Evolutionary conservation across 2,329 filamentous ascomycete species (phyloP).

Genomic region (Apiospora phragmitis): DNA sequence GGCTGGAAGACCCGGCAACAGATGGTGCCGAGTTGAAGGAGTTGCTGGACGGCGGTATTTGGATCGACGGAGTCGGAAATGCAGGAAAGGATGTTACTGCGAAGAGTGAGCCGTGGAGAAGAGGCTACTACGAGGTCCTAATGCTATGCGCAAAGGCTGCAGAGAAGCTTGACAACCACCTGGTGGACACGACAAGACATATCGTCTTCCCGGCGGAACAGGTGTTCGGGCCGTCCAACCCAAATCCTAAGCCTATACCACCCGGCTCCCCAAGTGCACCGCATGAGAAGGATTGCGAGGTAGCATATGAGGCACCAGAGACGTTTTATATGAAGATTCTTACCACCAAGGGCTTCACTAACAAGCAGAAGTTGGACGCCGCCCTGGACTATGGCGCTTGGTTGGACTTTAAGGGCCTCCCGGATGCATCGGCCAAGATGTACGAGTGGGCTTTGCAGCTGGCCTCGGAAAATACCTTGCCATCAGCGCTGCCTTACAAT

Average conservation of each 20-base stretch:
- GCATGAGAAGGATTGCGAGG: constrained; percentile 72
- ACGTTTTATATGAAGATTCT: constrained; percentile 80
- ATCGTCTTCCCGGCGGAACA: constrained; percentile 71
- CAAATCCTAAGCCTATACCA: constrained; percentile 71
- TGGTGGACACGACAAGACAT: constrained; percentile 66
- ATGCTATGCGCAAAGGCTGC: constrained; percentile 76
- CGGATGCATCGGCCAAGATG: constrained; percentile 67
- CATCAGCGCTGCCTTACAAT: constrained; percentile 53
- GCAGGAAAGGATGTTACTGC: constrained; percentile 65
- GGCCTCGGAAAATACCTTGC: constrained; percentile 51
- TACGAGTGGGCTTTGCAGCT: constrained; percentile 77
- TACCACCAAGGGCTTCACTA: constrained; percentile 75
- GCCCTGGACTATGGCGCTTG: constrained; percentile 82
- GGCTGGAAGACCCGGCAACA: constrained; percentile 67
- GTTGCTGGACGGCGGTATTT: constrained; percentile 53
- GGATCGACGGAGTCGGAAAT: constrained; percentile 55
- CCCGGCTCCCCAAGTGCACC: constrained; percentile 63
- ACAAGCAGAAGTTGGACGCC: constrained; percentile 78
- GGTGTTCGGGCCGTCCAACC: constrained; percentile 82
- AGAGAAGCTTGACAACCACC: constrained; percentile 79
- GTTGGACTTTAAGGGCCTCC: constrained; percentile 73
- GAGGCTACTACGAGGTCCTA: constrained; percentile 81
- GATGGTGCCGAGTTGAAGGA: constrained; percentile 69
- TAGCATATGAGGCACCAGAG: constrained; percentile 70
- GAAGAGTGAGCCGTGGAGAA: constrained; percentile 81